Percentiles rank a stretch among this genome's conserved stretches.
These are phyloP conservation scores for Endocarpon pusillum DNA, from an alignment of 495 filamentous ascomycete species.

Conservation along the genomic window DNA sequence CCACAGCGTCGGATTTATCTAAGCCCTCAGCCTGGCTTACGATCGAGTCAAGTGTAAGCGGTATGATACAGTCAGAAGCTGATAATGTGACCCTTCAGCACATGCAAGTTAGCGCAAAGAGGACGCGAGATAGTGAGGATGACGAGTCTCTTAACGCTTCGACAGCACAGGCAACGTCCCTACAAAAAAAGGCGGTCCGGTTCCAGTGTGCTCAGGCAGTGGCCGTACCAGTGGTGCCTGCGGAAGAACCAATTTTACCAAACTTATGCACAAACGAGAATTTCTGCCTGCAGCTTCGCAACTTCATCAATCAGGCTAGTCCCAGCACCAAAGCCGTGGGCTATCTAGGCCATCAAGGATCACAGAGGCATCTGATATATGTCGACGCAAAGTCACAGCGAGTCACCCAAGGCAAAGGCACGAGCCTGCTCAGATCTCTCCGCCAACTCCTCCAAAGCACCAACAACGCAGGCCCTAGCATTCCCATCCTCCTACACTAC, in stretches of 20 bases:
- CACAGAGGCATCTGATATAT: not conserved
- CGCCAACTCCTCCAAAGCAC: not conserved
- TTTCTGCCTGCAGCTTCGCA: not conserved
- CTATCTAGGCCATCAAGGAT: not conserved
- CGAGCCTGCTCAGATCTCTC: not conserved
- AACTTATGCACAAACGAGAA: not conserved
- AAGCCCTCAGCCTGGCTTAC: conserved; percentile 11
- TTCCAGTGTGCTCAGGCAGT: not conserved
- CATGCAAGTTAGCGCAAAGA: not conserved
- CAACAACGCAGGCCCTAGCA: not conserved
- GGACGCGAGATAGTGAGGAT: not conserved
- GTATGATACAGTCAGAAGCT: not conserved
- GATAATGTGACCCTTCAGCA: not conserved
- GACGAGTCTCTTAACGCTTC: too few relatives aligned
- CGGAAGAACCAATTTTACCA: not conserved
- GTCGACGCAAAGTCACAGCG: not conserved
- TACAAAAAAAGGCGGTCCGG: not conserved
- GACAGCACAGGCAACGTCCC: too few relatives aligned
- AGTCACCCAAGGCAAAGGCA: not conserved
- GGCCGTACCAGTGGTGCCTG: not conserved
- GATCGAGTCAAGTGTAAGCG: conserved; percentile 6
- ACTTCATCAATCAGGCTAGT: not conserved
- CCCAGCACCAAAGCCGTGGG: not conserved
- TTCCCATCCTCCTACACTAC: conserved; percentile 7
- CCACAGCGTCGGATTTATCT: conserved; percentile 1